Conservation (phyloP, 345 rosid species). For the Heritiera fomes region DNA sequence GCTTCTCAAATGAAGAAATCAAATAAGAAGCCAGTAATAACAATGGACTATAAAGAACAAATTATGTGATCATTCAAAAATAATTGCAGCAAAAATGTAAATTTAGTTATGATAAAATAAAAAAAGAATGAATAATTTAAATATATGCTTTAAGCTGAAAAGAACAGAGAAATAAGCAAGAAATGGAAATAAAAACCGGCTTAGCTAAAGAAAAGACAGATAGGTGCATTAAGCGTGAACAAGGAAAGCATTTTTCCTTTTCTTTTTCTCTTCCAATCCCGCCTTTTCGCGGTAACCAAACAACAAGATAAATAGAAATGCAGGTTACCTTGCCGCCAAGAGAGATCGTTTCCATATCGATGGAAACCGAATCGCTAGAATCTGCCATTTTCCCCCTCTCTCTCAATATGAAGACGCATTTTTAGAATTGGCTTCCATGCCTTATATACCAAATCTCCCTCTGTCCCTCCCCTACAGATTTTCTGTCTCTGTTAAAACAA, state of each 20-base stretch:
- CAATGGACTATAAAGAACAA: not conserved
- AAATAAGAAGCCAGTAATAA: not conserved
- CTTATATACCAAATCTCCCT: slow-evolving; percentile 26
- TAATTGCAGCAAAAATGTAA: not conserved
- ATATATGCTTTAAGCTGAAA: not conserved
- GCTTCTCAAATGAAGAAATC: not conserved
- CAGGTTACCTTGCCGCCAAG: slow-evolving; percentile 68
- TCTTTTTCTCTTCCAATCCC: slow-evolving; percentile 22
- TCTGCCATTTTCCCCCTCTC: slow-evolving; percentile 55
- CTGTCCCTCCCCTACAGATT: slow-evolving; percentile 15
- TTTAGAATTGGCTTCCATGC: slow-evolving; percentile 29
- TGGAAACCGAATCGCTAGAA: slow-evolving; percentile 87
- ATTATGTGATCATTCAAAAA: slow-evolving; percentile 4
- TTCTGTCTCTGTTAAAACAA: slow-evolving; percentile 22
- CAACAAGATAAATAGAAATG: slow-evolving; percentile 25
- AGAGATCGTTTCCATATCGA: slow-evolving; percentile 75
- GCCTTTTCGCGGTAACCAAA: slow-evolving; percentile 37
- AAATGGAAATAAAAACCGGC: not conserved
- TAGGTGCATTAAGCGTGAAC: slow-evolving; percentile 5
- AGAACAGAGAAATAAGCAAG: not conserved
- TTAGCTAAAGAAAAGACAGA: not conserved
- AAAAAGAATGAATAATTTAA: not conserved
- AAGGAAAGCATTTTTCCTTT: not conserved
- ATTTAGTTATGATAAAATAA: too few species aligned
- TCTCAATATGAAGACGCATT: slow-evolving; percentile 29